Base-by-base conservation (phyloP, 1,139 yeast genomes). In the Kurtzmaniella natalensis region DNA sequence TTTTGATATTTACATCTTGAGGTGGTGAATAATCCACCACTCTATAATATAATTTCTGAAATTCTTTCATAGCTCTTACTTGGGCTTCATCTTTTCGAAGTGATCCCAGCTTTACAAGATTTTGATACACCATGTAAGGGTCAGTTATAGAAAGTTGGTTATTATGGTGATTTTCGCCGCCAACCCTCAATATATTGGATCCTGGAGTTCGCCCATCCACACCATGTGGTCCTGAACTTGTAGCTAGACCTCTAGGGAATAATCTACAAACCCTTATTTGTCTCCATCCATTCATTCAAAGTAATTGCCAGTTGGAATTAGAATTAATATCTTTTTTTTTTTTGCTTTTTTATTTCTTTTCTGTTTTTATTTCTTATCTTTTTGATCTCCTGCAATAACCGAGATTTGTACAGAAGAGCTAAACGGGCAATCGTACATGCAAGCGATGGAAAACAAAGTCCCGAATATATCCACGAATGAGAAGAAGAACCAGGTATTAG, bases 1-100 rank as follows among this genome's bases (percentile, higher is more conserved):
- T 66, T 40, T 60, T 64, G 20, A 76, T 61, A 34, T 59, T 65
- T 11, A 72, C 60, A 25, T 75, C 75, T 18, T 65, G 64, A 2
- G 81, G 74, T 0, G 88, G 87, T 3, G 48, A 48, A 49, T 82
- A 82, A 46, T 78, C 80, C 22, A 74, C 63, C 13, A 81, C 72
- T 9, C 85, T 59, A 34, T 68, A 63, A 46, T 79, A 78, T 5
- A 81, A 57, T 44, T 73, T 76, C 45, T 80, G 87, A 39, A 81
- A 70, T 53, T 80, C 82, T 31, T 76, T 69, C 56, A 80, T 81
- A 1, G 76, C 76, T 14, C 87, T 59, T 7, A 79, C 57, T 48
- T 82, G 89, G 11, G 64, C 61, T 26, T 70, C 76, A 46, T 82
- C 88, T 25, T 66, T 62, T 36, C 68, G 58, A 7, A 81, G 54